Evolutionary conservation across 768 basidiomycete species (phyloP).

Genomic region (Suillus paluster): DNA sequence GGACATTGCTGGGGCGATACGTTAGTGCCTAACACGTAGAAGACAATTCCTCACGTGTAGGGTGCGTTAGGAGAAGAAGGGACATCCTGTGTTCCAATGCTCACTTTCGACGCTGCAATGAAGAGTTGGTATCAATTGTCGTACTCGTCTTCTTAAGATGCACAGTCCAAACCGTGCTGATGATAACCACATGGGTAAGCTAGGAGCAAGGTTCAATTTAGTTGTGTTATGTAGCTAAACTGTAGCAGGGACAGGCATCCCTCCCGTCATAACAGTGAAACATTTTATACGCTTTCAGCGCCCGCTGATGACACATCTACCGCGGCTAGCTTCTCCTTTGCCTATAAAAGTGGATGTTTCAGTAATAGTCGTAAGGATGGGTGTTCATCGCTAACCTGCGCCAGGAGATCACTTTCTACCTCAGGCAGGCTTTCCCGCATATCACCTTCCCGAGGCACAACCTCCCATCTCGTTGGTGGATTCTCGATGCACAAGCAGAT

Average conservation of each 20-base stretch:
- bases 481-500: conserved; percentile 80
- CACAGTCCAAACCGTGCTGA: background rate
- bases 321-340: conserved; percentile 27
- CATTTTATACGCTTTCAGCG: conserved; percentile 29
- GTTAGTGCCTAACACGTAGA: conserved; percentile 11
- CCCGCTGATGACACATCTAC: conserved; percentile 21
- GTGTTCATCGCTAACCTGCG: conserved; percentile 47
- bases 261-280: background rate
- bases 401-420: conserved; percentile 61
- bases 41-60: background rate
- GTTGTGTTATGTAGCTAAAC: background rate
- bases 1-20: conserved; percentile 3
- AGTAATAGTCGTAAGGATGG: background rate
- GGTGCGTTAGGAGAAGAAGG: background rate
- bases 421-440: conserved; percentile 61
- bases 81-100: background rate
- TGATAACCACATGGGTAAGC: background rate
- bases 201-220: background rate
- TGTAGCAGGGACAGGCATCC: background rate
- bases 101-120: background rate
- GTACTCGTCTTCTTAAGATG: background rate
- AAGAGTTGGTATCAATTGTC: background rate
- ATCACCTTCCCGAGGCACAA: conserved; percentile 61
- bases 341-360: conserved; percentile 24
- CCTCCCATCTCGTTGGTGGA: conserved; percentile 73